Conservation (phyloP, 2,329 filamentous ascomycete species). For the Tolypocladium ovalisporum region DNA sequence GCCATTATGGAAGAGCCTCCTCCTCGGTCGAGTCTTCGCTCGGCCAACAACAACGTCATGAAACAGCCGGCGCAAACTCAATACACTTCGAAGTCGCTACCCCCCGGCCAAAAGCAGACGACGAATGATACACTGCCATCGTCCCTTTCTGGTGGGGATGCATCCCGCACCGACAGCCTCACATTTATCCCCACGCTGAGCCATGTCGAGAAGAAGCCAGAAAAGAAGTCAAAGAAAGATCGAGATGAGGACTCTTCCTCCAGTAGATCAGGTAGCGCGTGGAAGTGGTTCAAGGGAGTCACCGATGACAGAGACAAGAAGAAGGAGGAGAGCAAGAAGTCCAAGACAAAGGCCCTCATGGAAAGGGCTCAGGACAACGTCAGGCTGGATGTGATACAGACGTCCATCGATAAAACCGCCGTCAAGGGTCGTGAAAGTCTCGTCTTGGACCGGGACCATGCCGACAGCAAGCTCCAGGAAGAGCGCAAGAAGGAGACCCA, state of each 20-base stretch:
- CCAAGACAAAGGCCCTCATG: constrained; percentile 47
- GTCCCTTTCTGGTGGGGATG: constrained; percentile 57
- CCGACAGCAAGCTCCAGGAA: constrained; percentile 63
- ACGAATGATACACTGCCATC: constrained; percentile 29
- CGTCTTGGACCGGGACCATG: constrained; percentile 65
- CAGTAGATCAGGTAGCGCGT: constrained; percentile 58
- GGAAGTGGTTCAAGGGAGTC: constrained; percentile 72
- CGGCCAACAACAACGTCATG: neutral
- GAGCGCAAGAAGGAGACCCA: constrained; percentile 72
- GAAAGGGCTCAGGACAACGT: constrained; percentile 65
- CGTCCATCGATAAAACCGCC: constrained; percentile 63
- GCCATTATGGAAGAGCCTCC: constrained; percentile 28
- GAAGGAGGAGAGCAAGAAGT: constrained; percentile 53
- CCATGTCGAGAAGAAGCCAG: constrained; percentile 59
- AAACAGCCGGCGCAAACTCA: constrained; percentile 5
- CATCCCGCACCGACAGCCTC: constrained; percentile 59
- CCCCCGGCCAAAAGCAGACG: constrained; percentile 9
- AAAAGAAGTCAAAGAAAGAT: constrained; percentile 69
- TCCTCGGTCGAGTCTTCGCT: constrained; percentile 27
- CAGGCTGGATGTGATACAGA: constrained; percentile 76
- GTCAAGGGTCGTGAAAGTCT: constrained; percentile 70
- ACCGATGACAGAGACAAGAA: constrained; percentile 56
- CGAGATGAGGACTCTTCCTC: constrained; percentile 51
- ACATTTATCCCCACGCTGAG: constrained; percentile 68
- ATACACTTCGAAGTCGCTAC: constrained; percentile 3